A percentile compares a stretch with the other conserved stretches of the same genome.
Conservation (phyloP, 495 filamentous ascomycete genomes). For the Terfezia boudieri region DNA sequence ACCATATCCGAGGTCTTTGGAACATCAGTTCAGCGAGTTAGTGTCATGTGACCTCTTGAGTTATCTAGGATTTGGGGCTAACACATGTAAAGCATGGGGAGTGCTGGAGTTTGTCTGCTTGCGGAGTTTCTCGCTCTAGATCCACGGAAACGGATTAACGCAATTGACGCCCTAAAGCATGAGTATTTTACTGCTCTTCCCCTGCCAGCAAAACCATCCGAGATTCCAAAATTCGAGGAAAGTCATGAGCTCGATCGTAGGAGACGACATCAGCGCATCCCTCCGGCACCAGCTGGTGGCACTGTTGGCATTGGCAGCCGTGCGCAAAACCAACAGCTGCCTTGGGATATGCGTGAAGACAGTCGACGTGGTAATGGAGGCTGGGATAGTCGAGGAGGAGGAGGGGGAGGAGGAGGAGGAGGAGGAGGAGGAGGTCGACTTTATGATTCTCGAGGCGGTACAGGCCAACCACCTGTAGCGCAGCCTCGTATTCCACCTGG, state of each 20-base stretch:
- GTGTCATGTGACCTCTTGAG: constrained; percentile 4
- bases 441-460: constrained; percentile 21
- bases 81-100: constrained; percentile 22
- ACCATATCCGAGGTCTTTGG: constrained; percentile 40
- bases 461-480: constrained; percentile 11
- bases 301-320: constrained; percentile 41
- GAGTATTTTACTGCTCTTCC: constrained; percentile 68
- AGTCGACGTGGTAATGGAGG: constrained; percentile 17
- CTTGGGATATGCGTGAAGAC: constrained; percentile 27
- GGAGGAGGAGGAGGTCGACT: constrained; percentile 22
- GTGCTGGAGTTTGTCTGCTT: constrained; percentile 53
- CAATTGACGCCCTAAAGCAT: constrained; percentile 81
- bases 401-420: constrained; percentile 4
- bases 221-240: constrained; percentile 74
- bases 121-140: constrained; percentile 69
- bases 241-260: constrained; percentile 88
- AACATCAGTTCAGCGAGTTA: constrained; percentile 48
- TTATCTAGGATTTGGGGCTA: constrained; percentile 6
- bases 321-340: constrained; percentile 40
- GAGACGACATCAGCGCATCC: constrained; percentile 59
- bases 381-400: constrained; percentile 16
- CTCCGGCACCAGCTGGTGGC: constrained; percentile 74
- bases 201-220: constrained; percentile 54
- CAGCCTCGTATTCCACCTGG: constrained; percentile 9
- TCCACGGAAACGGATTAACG: constrained; percentile 71